Conservation (phyloP, 1,284 basidiomycete species). For the Ceratorhiza oryzae-sativae region DNA sequence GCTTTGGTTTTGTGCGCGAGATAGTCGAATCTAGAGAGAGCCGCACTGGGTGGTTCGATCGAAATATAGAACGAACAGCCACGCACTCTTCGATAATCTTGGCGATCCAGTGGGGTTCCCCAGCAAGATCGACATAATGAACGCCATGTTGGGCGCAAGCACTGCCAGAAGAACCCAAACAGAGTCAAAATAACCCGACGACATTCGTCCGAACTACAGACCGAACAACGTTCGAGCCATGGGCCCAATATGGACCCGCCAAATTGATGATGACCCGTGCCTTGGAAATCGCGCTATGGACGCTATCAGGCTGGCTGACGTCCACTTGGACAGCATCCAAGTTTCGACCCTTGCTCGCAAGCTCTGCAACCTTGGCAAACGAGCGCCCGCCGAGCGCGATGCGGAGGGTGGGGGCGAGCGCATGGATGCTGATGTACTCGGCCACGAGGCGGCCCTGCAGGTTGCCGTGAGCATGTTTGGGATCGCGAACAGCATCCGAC, state of each 20-base stretch:
- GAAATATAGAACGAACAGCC: neutral
- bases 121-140: slow-evolving; percentile 71
- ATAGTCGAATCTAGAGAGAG: slow-evolving; percentile 63
- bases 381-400: slow-evolving; percentile 41
- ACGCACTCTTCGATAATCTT: slow-evolving; percentile 59
- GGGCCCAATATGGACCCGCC: slow-evolving; percentile 42
- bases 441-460: slow-evolving; percentile 38
- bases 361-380: slow-evolving; percentile 25
- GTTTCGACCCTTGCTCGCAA: slow-evolving; percentile 4
- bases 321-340: slow-evolving; percentile 37
- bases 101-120: slow-evolving; percentile 61
- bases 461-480: neutral
- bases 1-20: slow-evolving; percentile 69
- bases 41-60: neutral
- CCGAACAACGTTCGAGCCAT: slow-evolving; percentile 40
- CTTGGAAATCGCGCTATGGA: slow-evolving; percentile 29
- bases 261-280: slow-evolving; percentile 41
- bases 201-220: neutral
- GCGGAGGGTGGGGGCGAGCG: neutral
- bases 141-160: slow-evolving; percentile 61
- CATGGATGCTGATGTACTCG: slow-evolving; percentile 37
- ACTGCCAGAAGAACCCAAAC: slow-evolving; percentile 48
- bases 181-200: neutral
- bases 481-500: neutral
- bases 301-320: slow-evolving; percentile 26